A percentile compares a stretch with the other conserved stretches of the same genome.
Evolutionary conservation across 2,329 filamentous ascomycete species (phyloP).

Genomic region (Ophiostoma piceae): DNA sequence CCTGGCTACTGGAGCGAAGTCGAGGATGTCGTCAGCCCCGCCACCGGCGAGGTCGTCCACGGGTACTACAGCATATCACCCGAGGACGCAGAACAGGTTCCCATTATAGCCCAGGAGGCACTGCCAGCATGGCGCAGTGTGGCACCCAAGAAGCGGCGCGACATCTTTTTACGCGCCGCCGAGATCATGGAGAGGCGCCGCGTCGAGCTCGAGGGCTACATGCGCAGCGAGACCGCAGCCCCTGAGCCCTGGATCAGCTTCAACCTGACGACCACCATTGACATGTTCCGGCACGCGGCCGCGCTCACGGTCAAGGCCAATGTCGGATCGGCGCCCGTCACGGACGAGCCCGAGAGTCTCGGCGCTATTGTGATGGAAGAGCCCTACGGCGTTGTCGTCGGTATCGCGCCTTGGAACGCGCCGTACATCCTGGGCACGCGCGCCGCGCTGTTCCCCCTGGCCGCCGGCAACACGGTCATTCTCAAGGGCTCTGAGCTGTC

Average conservation of each 20-base stretch:
- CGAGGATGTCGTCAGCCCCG: constrained; percentile 31
- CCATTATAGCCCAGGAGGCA: constrained; percentile 54
- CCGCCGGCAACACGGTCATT: constrained; percentile 73
- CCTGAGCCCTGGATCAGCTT: constrained; percentile 39
- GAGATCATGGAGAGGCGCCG: constrained; percentile 56
- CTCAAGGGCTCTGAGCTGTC: constrained; percentile 63
- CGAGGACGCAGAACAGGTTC: constrained; percentile 32
- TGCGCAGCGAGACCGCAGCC: constrained; percentile 48
- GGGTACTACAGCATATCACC: constrained; percentile 31
- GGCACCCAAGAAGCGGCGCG: constrained; percentile 56
- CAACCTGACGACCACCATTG: constrained; percentile 37
- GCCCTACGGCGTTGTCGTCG: constrained; percentile 74
- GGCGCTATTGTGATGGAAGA: constrained; percentile 63
- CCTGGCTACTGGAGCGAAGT: neutral
- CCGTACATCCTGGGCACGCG: constrained; percentile 51
- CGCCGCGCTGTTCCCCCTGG: constrained; percentile 59
- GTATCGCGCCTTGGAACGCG: constrained; percentile 74
- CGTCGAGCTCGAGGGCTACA: constrained; percentile 56
- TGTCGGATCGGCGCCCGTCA: constrained; percentile 16
- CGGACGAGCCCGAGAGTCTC: neutral
- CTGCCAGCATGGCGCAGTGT: constrained; percentile 64
- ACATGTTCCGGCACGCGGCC: constrained; percentile 38
- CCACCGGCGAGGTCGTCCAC: constrained; percentile 32
- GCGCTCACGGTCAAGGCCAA: constrained; percentile 35
- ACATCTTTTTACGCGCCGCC: constrained; percentile 65